phyloP scores from a whole-genome alignment of 192 early-diverging fungal genomes.

The Podila epicladia region DNA sequence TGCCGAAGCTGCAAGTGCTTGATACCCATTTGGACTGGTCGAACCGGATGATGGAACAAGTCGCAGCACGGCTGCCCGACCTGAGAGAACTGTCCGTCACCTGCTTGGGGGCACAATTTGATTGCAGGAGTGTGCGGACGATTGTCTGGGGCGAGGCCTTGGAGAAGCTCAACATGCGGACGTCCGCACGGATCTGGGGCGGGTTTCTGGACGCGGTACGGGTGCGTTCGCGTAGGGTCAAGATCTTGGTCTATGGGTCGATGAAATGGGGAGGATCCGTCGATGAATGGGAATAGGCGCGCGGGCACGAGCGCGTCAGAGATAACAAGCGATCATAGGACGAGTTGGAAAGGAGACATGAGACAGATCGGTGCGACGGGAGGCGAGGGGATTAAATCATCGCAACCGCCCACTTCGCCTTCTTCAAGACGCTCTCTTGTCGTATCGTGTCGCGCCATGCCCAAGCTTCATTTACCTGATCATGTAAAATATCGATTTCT shows the following conservation, averaged over 20 bases:
- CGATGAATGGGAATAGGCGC: constrained; percentile 38
- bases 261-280: constrained; percentile 52
- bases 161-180: constrained; percentile 47
- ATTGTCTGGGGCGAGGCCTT: constrained; percentile 29
- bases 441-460: too few species aligned
- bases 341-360: too few species aligned
- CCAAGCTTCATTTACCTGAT: too few species aligned
- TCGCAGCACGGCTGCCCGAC: constrained; percentile 19
- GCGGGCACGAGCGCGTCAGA: background rate
- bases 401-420: too few species aligned
- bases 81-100: constrained; percentile 32
- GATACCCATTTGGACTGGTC: constrained; percentile 44
- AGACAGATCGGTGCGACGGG: too few species aligned
- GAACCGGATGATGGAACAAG: constrained; percentile 47
- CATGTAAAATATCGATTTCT: too few species aligned
- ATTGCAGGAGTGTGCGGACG: constrained; percentile 17
- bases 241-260: constrained; percentile 44
- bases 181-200: constrained; percentile 38
- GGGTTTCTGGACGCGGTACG: constrained; percentile 42
- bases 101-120: constrained; percentile 23
- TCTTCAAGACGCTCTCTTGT: too few species aligned
- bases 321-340: background rate
- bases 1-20: constrained; percentile 28
- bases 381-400: too few species aligned
- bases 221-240: constrained; percentile 32